Base-by-base conservation (phyloP, 345 rosid genomes). In the Linum lewisii region DNA sequence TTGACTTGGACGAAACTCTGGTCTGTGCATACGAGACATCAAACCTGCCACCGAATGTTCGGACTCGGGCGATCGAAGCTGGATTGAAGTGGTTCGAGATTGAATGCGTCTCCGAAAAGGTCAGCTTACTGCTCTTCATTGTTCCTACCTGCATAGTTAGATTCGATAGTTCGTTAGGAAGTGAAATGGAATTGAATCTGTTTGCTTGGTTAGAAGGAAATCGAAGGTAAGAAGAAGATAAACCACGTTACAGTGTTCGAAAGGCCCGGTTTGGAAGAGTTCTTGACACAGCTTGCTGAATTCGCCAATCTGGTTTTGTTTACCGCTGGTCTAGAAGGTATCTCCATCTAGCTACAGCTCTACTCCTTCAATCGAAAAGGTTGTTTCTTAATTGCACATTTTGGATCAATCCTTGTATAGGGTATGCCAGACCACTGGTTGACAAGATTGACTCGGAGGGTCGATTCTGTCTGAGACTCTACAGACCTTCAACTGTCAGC, bases 261-360 rank as follows among this genome's bases (percentile, higher is more conserved):
- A 73, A 87, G 97, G 65, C 99, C 95, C 3, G 97, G 99, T 23
- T 66, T 93, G 72, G 79, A 70, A 18, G 90, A 87, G 56, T 93
- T 93, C 70, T 73, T 93, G 18, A 78, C 80, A 63, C 65, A 80
- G 66, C 76, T 89, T 22, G 80, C 85, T 66, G 76, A 82, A 63
- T 93, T 87, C 71, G 86, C 95, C 0, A 87, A 93, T 62, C 96
- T 89, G 66, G 76, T 87, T 58, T 74, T 93, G 29, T 93, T 93
- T 63, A 93, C 99, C 2, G 99, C 96, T 68, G 99, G 95, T 54
- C 88, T 85, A 47, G 96, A 93, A 93, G 97, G 99, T 93, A 20
- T 29, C 21, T 11, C 4, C 5, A 8, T 29, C 4, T 3, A n/a
- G 34, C 34, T 4, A 29, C 7, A 8, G 34, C 34, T 36, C 36